Evolutionary conservation across 257 asterid species (phyloP).

Genomic region (Ehretia macrophylla): DNA sequence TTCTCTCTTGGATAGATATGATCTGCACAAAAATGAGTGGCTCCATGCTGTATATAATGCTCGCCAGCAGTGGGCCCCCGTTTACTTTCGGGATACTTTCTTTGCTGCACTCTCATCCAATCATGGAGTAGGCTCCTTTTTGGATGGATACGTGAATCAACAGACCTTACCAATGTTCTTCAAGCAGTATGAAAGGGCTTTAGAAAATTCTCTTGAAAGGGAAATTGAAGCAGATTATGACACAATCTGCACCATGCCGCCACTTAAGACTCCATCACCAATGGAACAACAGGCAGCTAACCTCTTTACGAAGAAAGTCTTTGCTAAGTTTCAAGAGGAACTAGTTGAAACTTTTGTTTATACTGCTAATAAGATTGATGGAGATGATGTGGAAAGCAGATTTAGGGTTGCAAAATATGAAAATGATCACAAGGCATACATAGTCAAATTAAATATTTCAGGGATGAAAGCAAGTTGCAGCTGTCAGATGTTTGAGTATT

Average conservation of each 20-base stretch:
- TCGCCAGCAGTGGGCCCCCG: constrained; percentile 85
- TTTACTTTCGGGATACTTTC: constrained; percentile 68
- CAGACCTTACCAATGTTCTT: constrained; percentile 68
- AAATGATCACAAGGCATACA: constrained; percentile 67
- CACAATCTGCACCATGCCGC: constrained; percentile 48
- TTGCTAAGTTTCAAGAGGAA: constrained; percentile 77
- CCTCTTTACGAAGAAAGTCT: constrained; percentile 58
- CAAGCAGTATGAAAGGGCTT: constrained; percentile 74
- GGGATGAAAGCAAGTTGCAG: constrained; percentile 73
- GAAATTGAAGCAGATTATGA: constrained; percentile 68
- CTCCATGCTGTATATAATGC: constrained; percentile 83
- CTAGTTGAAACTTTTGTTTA: constrained; percentile 80
- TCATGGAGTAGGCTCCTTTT: constrained; percentile 62
- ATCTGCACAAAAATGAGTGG: constrained; percentile 60
- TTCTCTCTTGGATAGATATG: constrained; percentile 58
- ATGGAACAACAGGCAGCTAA: constrained; percentile 81
- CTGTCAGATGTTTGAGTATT: constrained; percentile 81
- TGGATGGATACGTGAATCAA: constrained; percentile 75
- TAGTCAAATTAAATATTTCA: constrained; percentile 43
- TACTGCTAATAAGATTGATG: constrained; percentile 71
- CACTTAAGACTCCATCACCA: constrained; percentile 73
- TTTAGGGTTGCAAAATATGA: constrained; percentile 81
- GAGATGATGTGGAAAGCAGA: constrained; percentile 49
- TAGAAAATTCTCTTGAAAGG: constrained; percentile 58
- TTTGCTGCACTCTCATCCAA: constrained; percentile 64